Percentiles rank a stretch among this genome's conserved stretches.
Evolutionary conservation across 2,329 filamentous ascomycete genomes (phyloP).

Genomic region (Fusarium cyanostomum): DNA sequence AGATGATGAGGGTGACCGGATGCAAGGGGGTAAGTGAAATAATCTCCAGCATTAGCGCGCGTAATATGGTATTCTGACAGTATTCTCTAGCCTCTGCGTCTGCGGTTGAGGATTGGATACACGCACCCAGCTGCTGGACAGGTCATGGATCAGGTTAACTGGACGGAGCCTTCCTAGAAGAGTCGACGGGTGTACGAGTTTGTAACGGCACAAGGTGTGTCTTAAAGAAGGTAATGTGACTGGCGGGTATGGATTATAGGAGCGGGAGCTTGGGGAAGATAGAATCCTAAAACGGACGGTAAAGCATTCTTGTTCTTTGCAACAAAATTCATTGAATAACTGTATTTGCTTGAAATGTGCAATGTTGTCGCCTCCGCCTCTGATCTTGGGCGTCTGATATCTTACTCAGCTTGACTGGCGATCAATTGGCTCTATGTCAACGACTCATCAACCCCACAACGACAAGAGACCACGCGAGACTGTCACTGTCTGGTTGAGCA

Average conservation of each 20-base stretch:
- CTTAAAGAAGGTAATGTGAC: constrained; percentile 32
- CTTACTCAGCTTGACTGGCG: constrained; percentile 23
- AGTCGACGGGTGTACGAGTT: constrained; percentile 1
- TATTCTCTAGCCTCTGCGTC: constrained; percentile 73
- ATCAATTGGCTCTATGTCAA: not conserved
- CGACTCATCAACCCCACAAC: constrained; percentile 22
- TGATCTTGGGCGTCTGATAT: not conserved
- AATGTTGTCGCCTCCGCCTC: not conserved
- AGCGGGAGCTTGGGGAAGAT: constrained; percentile 36
- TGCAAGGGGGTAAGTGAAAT: constrained; percentile 84
- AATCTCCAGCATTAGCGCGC: not conserved
- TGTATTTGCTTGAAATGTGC: constrained; percentile 2
- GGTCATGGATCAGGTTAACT: constrained; percentile 93
- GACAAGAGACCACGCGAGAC: not conserved
- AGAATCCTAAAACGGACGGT: constrained; percentile 40
- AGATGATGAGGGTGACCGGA: constrained; percentile 87
- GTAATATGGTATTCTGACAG: constrained; percentile 2
- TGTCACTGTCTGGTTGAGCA: not conserved
- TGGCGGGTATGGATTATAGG: constrained; percentile 24
- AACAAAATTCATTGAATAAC: constrained; percentile 20
- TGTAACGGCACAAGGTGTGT: constrained; percentile 9
- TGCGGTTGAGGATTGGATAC: constrained; percentile 88
- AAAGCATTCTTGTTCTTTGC: constrained; percentile 32
- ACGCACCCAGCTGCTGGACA: constrained; percentile 73
- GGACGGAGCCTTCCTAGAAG: constrained; percentile 77